Percentiles rank a stretch among this genome's conserved stretches.
Conservation (phyloP, 2,329 filamentous ascomycete genomes). For the Penicillium sp. region DNA sequence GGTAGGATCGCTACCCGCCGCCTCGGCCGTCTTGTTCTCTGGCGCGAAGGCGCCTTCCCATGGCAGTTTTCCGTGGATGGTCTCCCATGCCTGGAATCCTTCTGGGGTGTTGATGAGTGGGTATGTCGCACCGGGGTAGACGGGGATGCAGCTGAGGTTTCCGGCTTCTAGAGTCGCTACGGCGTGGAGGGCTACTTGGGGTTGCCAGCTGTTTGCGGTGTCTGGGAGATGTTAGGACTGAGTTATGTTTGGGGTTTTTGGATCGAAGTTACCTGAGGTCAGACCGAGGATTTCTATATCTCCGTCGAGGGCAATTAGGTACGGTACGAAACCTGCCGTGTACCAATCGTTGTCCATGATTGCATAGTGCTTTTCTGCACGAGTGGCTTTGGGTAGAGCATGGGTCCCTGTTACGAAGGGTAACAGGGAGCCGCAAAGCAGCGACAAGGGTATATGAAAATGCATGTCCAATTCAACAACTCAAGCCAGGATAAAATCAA, state of each 20-base stretch:
- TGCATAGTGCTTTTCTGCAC: constrained; percentile 27
- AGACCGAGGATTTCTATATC: constrained; percentile 48
- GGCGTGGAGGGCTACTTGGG: constrained; percentile 48
- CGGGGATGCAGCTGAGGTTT: constrained; percentile 50
- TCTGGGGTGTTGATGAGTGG: constrained; percentile 49
- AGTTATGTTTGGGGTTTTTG: neutral
- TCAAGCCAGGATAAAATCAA: neutral
- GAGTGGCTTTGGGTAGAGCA: constrained; percentile 2
- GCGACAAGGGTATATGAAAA: constrained; percentile 11
- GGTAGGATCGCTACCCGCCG: constrained; percentile 46
- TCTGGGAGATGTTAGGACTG: constrained; percentile 17
- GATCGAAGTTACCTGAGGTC: constrained; percentile 22
- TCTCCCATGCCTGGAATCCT: constrained; percentile 47
- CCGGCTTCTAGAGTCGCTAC: constrained; percentile 50
- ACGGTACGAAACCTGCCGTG: constrained; percentile 44
- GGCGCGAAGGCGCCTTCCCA: constrained; percentile 50
- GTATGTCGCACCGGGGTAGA: constrained; percentile 48
- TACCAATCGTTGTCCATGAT: constrained; percentile 53
- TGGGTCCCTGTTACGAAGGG: constrained; percentile 7
- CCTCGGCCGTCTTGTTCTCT: constrained; percentile 46
- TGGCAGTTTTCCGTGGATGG: constrained; percentile 45
- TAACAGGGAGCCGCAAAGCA: constrained; percentile 13
- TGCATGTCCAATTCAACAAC: constrained; percentile 2
- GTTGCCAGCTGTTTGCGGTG: constrained; percentile 49
- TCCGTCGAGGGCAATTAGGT: constrained; percentile 46